phyloP scores from a whole-genome alignment of 2,329 filamentous ascomycete genomes.

The Pseudocercospora fuligena region DNA sequence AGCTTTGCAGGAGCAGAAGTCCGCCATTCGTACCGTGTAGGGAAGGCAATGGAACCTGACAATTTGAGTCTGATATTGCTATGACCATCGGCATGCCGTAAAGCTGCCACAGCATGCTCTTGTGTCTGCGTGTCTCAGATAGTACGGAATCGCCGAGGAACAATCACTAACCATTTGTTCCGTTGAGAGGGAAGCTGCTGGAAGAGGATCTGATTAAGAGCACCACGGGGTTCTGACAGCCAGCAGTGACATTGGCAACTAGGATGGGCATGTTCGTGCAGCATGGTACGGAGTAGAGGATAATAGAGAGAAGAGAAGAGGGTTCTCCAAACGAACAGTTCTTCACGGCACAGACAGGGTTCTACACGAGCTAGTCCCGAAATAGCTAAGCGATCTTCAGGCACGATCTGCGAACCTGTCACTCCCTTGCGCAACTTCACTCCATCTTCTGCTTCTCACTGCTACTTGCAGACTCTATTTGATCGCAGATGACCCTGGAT shows the following conservation, averaged over 20 bases:
- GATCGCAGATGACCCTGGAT: neutral
- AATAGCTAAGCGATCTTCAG: neutral
- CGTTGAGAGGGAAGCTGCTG: neutral
- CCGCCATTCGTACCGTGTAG: neutral
- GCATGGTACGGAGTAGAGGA: neutral
- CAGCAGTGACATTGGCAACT: neutral
- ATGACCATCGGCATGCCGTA: neutral
- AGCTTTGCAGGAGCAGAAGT: constrained; percentile 1
- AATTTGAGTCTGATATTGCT: neutral
- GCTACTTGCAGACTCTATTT: neutral
- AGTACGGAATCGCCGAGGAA: neutral
- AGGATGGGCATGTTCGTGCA: neutral
- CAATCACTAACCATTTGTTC: neutral
- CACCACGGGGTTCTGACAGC: neutral
- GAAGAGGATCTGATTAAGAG: neutral
- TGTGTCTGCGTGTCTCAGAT: neutral
- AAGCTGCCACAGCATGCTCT: constrained; percentile 20
- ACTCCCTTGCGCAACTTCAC: constrained; percentile 3
- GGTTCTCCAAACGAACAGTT: neutral
- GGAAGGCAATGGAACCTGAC: neutral
- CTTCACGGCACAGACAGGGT: neutral
- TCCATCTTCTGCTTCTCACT: neutral
- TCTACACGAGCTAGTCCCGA: neutral
- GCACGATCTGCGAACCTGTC: neutral
- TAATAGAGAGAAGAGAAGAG: neutral